Evolutionary conservation across 2,329 filamentous ascomycete species (phyloP).

Genomic region (Trichoderma sp.): DNA sequence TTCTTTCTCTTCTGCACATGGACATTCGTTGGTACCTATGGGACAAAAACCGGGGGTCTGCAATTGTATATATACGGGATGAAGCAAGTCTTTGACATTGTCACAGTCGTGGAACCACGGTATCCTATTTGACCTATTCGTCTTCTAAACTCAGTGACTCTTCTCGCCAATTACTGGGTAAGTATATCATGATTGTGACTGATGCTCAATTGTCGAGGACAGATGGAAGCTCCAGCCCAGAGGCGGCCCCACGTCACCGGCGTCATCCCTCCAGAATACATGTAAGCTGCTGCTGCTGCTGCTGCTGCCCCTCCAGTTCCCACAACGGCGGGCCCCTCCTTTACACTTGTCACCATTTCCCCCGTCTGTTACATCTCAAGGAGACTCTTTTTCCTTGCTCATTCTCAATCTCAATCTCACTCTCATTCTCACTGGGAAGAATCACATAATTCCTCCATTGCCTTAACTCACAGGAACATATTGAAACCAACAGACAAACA

Average conservation of each 20-base stretch:
- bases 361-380: neutral
- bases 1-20: neutral
- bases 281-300: neutral
- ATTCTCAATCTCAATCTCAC: constrained; percentile 1
- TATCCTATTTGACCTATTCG: neutral
- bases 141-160: no score
- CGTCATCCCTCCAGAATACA: constrained; percentile 5
- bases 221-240: neutral
- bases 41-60: constrained; percentile 3
- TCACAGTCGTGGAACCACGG: neutral
- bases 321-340: constrained; percentile 6
- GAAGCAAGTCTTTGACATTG: neutral
- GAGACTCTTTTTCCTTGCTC: neutral
- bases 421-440: neutral
- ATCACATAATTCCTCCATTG: no score
- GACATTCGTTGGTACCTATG: neutral
- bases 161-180: no score
- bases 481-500: no score
- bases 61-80: neutral
- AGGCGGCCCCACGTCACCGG: constrained; percentile 13
- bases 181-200: neutral
- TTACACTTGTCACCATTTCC: no score
- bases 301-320: constrained; percentile 27
- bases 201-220: neutral
- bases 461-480: no score